Conservation (phyloP, 129 eudicot species). For the Artemisia tridentata region DNA sequence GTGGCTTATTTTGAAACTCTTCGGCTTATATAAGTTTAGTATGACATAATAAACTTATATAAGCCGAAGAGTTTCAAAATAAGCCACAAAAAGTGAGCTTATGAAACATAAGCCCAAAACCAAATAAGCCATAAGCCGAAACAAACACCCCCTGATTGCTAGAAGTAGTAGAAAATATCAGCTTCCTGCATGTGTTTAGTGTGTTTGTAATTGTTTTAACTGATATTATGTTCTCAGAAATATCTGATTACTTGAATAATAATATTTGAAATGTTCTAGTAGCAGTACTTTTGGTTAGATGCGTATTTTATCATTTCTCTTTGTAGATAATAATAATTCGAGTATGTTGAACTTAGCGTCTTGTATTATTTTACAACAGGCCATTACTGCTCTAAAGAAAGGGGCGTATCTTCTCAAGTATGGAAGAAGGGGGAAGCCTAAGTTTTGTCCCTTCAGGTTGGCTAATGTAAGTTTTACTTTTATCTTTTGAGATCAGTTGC, state of each 20-base stretch:
- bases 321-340: slow-evolving; percentile 1
- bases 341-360: slow-evolving; percentile 5
- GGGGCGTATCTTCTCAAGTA: slow-evolving; percentile 93
- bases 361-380: slow-evolving; percentile 42
- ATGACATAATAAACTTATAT: too few relatives aligned
- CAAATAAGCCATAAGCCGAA: too few relatives aligned
- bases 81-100: background rate
- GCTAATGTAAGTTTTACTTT: slow-evolving; percentile 64
- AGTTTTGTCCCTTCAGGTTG: slow-evolving; percentile 92
- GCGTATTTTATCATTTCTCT: slow-evolving; percentile 14
- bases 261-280: background rate
- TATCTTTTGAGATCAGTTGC: slow-evolving; percentile 1
- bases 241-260: background rate
- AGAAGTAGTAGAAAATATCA: too few relatives aligned
- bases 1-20: too few relatives aligned
- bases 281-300: slow-evolving; percentile 6
- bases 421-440: slow-evolving; percentile 97
- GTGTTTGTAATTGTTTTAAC: background rate
- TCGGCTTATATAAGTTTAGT: too few relatives aligned
- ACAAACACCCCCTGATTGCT: too few relatives aligned
- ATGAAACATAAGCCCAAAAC: background rate
- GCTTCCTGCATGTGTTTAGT: background rate
- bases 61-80: background rate
- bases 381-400: slow-evolving; percentile 84
- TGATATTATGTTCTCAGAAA: slow-evolving; percentile 6